Evolutionary conservation across 2,329 filamentous ascomycete genomes (phyloP).

Genomic region (Penicillium freii): DNA sequence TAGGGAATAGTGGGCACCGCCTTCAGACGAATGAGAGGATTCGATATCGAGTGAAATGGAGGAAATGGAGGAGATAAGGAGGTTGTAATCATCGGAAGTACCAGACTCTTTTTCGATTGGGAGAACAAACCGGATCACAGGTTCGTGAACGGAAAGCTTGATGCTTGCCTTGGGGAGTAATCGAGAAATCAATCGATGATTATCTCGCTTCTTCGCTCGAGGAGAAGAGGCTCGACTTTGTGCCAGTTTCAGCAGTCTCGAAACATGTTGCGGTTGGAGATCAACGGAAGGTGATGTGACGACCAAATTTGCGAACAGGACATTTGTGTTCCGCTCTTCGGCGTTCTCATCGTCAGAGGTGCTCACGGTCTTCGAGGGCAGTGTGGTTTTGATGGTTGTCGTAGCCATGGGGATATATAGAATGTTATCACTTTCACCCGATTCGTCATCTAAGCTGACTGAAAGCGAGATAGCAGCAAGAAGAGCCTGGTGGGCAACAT

Average conservation of each 20-base stretch:
- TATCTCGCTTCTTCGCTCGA: constrained; percentile 46
- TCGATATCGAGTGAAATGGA: constrained; percentile 91
- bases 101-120: constrained; percentile 66
- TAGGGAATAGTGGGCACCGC: constrained; percentile 82
- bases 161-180: constrained; percentile 89
- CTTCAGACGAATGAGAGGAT: constrained; percentile 85
- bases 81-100: constrained; percentile 77
- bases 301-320: constrained; percentile 92
- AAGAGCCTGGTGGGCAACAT: constrained; percentile 91
- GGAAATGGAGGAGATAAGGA: constrained; percentile 92
- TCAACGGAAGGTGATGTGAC: constrained; percentile 94
- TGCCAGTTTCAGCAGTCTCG: constrained; percentile 74
- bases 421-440: constrained; percentile 78
- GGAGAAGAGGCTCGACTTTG: constrained; percentile 53
- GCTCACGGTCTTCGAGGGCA: constrained; percentile 91
- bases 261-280: constrained; percentile 85
- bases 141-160: constrained; percentile 95
- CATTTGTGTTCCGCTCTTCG: constrained; percentile 89
- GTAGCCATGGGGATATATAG: constrained; percentile 97
- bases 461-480: constrained; percentile 90
- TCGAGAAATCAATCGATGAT: constrained; percentile 74
- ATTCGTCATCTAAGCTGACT: constrained; percentile 86
- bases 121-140: constrained; percentile 83
- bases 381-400: constrained; percentile 86
- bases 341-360: constrained; percentile 67